Evolutionary conservation across 2,329 filamentous ascomycete species (phyloP).

Genomic region (Diaporthe ampelina): DNA sequence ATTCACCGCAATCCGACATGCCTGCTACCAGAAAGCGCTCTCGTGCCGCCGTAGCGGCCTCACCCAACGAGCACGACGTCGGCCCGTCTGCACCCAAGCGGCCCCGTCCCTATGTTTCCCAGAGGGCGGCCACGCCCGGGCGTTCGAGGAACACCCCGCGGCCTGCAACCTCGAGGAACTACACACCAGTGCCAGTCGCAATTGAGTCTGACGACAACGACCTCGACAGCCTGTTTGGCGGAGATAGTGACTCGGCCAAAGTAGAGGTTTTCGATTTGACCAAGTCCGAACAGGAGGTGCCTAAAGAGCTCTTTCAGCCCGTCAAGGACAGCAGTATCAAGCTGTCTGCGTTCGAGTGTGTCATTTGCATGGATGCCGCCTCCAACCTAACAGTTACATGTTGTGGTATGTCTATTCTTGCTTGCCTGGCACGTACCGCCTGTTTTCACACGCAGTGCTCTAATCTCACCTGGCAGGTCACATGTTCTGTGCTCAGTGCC

Average conservation of each 20-base stretch:
- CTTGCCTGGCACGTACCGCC: not conserved
- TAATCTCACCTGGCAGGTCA: constrained; percentile 63
- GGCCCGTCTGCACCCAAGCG: constrained; percentile 37
- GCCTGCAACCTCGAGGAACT: not conserved
- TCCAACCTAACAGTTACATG: constrained; percentile 73
- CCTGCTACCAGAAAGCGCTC: constrained; percentile 43
- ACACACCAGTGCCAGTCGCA: not conserved
- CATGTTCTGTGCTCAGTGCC: constrained; percentile 73
- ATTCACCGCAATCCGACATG: constrained; percentile 25
- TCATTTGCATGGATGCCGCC: constrained; percentile 76
- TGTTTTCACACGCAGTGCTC: not conserved
- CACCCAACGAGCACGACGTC: constrained; percentile 28
- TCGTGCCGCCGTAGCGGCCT: constrained; percentile 22
- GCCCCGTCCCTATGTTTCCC: constrained; percentile 16
- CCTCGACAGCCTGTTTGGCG: constrained; percentile 44
- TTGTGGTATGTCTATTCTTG: constrained; percentile 67
- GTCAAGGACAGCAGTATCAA: constrained; percentile 65
- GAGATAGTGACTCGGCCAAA: constrained; percentile 45
- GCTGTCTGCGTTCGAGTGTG: constrained; percentile 72
- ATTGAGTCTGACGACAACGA: constrained; percentile 41
- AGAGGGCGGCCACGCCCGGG: constrained; percentile 13
- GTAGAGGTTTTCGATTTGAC: constrained; percentile 57
- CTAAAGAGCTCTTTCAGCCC: constrained; percentile 56
- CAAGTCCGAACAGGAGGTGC: constrained; percentile 58
- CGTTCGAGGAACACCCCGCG: constrained; percentile 16